Evolutionary conservation across 1,139 yeast species (phyloP).

Genomic region (Nadsonia starkeyi-henricii): DNA sequence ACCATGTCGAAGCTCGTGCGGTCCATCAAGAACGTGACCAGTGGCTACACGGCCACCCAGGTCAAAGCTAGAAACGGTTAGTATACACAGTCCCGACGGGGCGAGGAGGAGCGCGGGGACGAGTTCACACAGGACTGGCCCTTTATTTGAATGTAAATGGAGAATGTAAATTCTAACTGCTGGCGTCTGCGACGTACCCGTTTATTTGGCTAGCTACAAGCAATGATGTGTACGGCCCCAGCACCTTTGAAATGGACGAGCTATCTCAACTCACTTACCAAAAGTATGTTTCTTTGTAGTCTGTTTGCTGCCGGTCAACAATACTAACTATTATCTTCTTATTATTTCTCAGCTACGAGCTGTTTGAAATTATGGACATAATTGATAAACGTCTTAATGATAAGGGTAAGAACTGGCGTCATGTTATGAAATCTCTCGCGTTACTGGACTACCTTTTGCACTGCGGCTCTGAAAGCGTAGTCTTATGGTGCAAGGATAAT

Average conservation of each 20-base stretch:
- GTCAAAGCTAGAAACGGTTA: constrained; percentile 60
- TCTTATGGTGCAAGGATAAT: constrained; percentile 87
- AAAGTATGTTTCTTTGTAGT: constrained; percentile 16
- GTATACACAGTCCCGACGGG: constrained; percentile 1
- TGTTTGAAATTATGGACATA: constrained; percentile 91
- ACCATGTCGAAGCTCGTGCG: constrained; percentile 70
- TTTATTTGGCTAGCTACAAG: constrained; percentile 40
- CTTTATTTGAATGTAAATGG: no score
- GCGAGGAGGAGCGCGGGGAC: no score
- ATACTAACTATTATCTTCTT: background rate
- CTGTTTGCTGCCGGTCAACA: no score
- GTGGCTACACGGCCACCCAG: constrained; percentile 81
- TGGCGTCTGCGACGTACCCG: no score
- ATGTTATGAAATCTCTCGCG: constrained; percentile 73
- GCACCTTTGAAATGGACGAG: constrained; percentile 72
- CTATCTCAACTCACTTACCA: constrained; percentile 64
- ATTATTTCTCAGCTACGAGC: constrained; percentile 35
- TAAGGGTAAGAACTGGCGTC: constrained; percentile 97
- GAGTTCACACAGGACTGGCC: no score
- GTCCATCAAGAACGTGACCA: constrained; percentile 82
- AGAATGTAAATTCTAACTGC: background rate
- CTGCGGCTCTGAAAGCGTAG: constrained; percentile 82
- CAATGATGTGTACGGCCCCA: constrained; percentile 78
- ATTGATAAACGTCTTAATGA: constrained; percentile 86
- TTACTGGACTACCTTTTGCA: constrained; percentile 80